A percentile compares a stretch with the other conserved stretches of the same genome.
These are phyloP conservation scores for Ceratocystis cubensis DNA, from an alignment of 2,329 filamentous ascomycete genomes.

Conservation along the genomic window DNA sequence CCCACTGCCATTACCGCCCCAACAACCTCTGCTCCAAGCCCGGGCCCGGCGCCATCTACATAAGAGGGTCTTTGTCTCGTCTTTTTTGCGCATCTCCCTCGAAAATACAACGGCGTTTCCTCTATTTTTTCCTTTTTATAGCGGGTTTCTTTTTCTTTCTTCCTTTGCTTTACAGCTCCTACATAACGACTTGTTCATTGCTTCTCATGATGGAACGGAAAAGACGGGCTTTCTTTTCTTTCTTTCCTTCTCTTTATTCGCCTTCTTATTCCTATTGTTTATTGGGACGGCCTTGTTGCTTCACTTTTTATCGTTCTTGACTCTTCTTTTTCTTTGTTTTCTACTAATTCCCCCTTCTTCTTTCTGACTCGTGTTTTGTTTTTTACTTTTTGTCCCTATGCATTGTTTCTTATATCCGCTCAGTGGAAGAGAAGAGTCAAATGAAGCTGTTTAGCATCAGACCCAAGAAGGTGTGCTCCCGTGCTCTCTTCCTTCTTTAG, in stretches of 20 bases:
- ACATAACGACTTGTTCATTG: not conserved
- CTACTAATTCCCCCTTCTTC: not conserved
- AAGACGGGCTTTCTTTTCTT: not conserved
- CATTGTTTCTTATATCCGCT: conserved; percentile 1
- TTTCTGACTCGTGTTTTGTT: not conserved
- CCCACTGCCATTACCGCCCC: no score
- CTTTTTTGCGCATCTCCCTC: not conserved
- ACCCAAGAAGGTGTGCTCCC: not conserved
- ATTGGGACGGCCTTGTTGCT: not conserved
- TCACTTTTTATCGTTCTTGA: not conserved
- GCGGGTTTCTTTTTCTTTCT: conserved; percentile 1
- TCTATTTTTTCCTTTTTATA: not conserved
- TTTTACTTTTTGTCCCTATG: not conserved
- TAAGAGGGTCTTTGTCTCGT: no score
- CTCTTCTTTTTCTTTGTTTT: not conserved
- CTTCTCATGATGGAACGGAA: conserved; percentile 3
- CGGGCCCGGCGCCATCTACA: no score
- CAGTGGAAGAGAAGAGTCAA: not conserved
- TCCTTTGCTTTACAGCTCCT: not conserved
- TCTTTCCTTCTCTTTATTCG: not conserved
- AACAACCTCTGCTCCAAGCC: no score
- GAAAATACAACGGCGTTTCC: conserved; percentile 4
- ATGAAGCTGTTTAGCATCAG: not conserved
- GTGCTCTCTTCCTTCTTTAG: not conserved
- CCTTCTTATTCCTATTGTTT: not conserved